Conservation (phyloP, 148 eudicot genomes). For the Pouteria glomerata region DNA sequence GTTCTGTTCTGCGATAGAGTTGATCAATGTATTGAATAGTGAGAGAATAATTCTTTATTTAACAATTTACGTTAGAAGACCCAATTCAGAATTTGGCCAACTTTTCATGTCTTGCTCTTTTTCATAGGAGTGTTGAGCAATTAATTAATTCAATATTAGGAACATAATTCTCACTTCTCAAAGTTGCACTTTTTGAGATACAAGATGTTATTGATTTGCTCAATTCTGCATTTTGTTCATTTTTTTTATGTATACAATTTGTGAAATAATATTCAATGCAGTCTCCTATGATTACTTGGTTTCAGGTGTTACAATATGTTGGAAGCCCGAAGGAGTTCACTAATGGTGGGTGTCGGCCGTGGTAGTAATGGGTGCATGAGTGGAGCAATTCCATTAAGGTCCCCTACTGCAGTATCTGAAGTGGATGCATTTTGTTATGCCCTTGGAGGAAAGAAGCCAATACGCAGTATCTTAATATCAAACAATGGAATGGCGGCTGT, state of each 20-base stretch:
- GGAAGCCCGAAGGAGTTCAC: conserved; percentile 29
- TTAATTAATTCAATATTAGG: background rate
- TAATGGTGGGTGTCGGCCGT: conserved; percentile 30
- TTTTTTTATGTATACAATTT: background rate
- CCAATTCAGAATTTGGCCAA: background rate
- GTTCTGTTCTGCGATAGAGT: too few relatives aligned
- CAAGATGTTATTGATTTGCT: background rate
- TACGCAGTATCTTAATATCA: conserved; percentile 88
- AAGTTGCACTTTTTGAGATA: background rate
- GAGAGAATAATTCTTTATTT: too few relatives aligned
- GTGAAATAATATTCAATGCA: background rate
- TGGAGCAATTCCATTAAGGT: conserved; percentile 53
- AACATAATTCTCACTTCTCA: background rate
- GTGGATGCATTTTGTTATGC: conserved; percentile 79
- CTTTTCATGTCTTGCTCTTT: background rate
- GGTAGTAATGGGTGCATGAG: conserved; percentile 36
- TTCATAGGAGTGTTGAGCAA: background rate
- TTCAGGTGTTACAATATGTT: conserved; percentile 29
- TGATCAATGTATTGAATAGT: too few relatives aligned
- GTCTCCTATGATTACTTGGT: background rate
- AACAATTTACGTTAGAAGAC: background rate
- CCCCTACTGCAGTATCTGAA: conserved; percentile 38
- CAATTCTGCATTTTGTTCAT: background rate
- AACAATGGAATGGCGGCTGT: conserved; percentile 99
- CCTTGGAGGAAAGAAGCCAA: conserved; percentile 79